Base-by-base conservation (phyloP, 208 protist species). In the Leptomonas pyrrhocoris region DNA sequence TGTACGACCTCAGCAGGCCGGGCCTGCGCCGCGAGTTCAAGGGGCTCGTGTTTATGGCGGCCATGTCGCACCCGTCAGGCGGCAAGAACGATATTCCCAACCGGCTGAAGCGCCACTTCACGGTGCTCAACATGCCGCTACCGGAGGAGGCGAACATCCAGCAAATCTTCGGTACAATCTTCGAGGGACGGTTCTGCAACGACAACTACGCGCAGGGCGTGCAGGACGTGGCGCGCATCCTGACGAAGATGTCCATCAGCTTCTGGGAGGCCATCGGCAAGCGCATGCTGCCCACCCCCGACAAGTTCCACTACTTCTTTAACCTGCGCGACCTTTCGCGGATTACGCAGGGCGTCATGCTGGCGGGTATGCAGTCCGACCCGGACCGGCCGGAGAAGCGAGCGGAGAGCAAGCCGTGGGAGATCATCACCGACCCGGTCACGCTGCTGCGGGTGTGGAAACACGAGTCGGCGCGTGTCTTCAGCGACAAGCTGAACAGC, bases 221-320 rank as follows among this genome's bases (percentile, higher is more conserved):
- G 65, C 89, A 95, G 75, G 91, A 97, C 59, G 79, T 97, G 42
- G 85, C 95, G 16, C 75, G 82, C 45, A 86, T 96, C 90, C 83
- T 97, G 36, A 98, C 95, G 12, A 84, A 83, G 67, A 96, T 96
- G 86, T 96, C 95, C 21, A 97, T 97, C 84, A 87, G 83, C 71
- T 97, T 98, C 76, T 97, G 94, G 93, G 83, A 91, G 73, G 69
- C 76, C 23, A 96, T 97, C 70, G 78, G 83, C 38, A 91, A 87
- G 69, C 96, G 93, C 65, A 98, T 99, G 94, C 80, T 99, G 36
- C 98, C 98, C 49, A 99, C 98, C 2, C 98, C 98, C 19, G 92
- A 96, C 62, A 99, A 99, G 83, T 99, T 99, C 81, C 97, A 99
- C 81, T 99, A 99, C 91, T 92, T 99, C 59, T 99, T 99, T 86